phyloP scores from a whole-genome alignment of 1,284 basidiomycete species.

The Cutaneotrichosporon mucoides region DNA sequence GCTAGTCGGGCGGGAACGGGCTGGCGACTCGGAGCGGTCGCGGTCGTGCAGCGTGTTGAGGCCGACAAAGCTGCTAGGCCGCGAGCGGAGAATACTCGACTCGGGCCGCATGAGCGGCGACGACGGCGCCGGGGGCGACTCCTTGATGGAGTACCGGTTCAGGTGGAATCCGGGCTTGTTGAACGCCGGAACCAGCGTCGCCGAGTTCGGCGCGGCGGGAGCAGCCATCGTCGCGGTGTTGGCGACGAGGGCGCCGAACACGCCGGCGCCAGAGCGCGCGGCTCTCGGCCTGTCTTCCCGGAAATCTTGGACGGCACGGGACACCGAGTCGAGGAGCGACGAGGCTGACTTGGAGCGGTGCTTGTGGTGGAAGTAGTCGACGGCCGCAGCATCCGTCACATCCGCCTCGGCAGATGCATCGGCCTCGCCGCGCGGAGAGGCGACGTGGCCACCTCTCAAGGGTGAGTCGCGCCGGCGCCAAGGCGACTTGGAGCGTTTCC shows the following conservation, averaged over 20 bases:
- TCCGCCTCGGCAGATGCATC: too few species aligned
- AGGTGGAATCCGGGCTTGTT: slow-evolving; percentile 1
- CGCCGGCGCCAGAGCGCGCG: slow-evolving; percentile 60
- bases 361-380: background rate
- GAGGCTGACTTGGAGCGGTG: background rate
- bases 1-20: slow-evolving; percentile 1
- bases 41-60: background rate
- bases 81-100: slow-evolving; percentile 8
- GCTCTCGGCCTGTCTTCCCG: slow-evolving; percentile 52
- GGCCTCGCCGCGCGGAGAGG: too few species aligned
- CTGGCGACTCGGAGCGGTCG: slow-evolving; percentile 20
- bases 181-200: slow-evolving; percentile 53
- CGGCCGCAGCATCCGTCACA: too few species aligned
- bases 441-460: too few species aligned
- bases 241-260: slow-evolving; percentile 68
- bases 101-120: too few species aligned
- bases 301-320: slow-evolving; percentile 5
- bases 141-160: background rate
- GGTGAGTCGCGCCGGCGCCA: background rate
- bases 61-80: background rate
- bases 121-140: too few species aligned
- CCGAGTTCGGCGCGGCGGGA: slow-evolving; percentile 56
- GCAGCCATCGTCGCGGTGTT: slow-evolving; percentile 63
- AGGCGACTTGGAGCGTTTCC: background rate
- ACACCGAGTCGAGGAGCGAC: background rate